Base-by-base conservation (phyloP, 208 protist species). In the Phytomonas serpens region DNA sequence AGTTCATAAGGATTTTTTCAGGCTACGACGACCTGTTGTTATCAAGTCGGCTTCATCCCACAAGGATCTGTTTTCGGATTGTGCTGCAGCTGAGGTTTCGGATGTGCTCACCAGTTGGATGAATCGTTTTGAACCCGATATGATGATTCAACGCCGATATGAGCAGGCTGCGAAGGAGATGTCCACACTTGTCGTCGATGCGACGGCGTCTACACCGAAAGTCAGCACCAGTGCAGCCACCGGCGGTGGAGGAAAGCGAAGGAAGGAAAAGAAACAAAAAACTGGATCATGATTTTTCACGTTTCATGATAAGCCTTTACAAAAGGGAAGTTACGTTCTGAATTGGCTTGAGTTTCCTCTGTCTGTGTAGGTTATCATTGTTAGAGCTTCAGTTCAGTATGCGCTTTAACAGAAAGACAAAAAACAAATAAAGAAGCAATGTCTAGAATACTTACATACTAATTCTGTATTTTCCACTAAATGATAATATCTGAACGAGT, bases 151-250 rank as follows among this genome's bases (percentile, higher is more conserved):
- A 66, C 84, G 86, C 5, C 79, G 87, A 38, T 96, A 89, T 68
- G 84, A 93, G 72, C 87, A 93, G 76, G 86, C 88, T 4, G 81
- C 82, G 61, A 88, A 86, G 78, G 88, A 96, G 73, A 90, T 93
- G 86, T 34, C 47, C 32, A 76, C 88, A 75, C 72, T 93, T 52
- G 88, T 93, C 79, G 75, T 72, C 4, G 64, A 77, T 67, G 52
- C 76, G 19, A 68, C 76, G 29, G 64, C 71, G 11, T 30, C 72
- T 0, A 68, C 62, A 10, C 69, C 69, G 11, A 67, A 62, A 31
- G 37, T 37, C 33, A 71, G 68, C 7, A 75, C 29, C n/a, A 76
- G 30, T 7, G 76, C 51, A 2, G 78, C 4, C 14, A 47, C 47
- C 47, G 19, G 47, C 14, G 47, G 5, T n/a, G 73, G 16, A 16